Base-by-base conservation (phyloP, 1,284 basidiomycete genomes). In the Exobasidium rhododendri region DNA sequence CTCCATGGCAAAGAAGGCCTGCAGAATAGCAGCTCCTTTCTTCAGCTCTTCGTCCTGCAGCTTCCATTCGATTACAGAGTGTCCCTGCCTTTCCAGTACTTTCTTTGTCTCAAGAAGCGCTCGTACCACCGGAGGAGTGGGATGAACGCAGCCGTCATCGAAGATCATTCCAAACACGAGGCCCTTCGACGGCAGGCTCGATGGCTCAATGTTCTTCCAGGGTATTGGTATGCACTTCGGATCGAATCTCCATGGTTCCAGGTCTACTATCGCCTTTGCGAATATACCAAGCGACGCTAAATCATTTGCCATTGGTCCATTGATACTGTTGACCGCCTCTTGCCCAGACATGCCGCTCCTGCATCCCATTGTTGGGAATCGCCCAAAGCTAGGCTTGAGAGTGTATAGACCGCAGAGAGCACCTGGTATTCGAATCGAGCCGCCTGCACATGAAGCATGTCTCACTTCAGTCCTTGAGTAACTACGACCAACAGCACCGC, bases 101-200 rank as follows among this genome's bases (percentile, higher is more conserved):
- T 81, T 78, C 73, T 85, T 85, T 0, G 84, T 83, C 60, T 82
- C 82, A 66, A 85, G 82, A 45, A 92, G 80, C 0, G 86, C 89
- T 35, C 89, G 83, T 17, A 75, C 80, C 20, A 91, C 80, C 0
- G 90, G 89, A 0, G 90, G 89, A 62, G 88, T 86, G 1, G 90
- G 90, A n/a, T 81, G 75, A 10, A 85, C 80, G 11, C 84, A 63
- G 0, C 85, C 88, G 71, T 89, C 84, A 68, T 89, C 83, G 84
- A 84, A 85, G 65, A 88, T 80, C 58, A 89, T 81, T 0, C 82
- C 86, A 66, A 89, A 87, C 62, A 85, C 86, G 10, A 89, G 81
- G 14, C 58, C 51, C 28, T 52, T 49, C 3, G 10, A 4, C 6
- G 61, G 62, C 43, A 68, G 54, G n/a, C 44, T 46, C 0, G 43